Base-by-base conservation (phyloP, 371 early-diverging fungal genomes). In the Saksenaea vasiformis region DNA sequence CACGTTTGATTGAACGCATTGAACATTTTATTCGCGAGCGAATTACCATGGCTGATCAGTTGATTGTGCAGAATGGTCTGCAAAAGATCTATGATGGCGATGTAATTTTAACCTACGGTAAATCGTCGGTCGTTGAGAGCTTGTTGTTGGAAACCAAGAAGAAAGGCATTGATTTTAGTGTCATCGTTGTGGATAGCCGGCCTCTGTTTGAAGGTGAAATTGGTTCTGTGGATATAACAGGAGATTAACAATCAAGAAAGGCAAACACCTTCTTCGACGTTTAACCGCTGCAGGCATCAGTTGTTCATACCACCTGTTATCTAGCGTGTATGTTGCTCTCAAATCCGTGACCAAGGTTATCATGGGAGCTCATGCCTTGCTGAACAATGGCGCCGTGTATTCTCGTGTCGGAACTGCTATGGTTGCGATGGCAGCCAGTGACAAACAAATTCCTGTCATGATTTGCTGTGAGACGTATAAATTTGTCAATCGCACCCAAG, bases 401-500 rank as follows among this genome's bases (percentile, higher is more conserved):
- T 91, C 96, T 10, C 89, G 98, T 37, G 90, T 90, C 5, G 99
- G 99, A 17, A 97, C 96, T 3, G 90, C 98, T 5, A 84, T 93
- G 71, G 94, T 98, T 5, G 94, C 95, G 4, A 90, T 96, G 90
- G 86, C 92, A 34, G 98, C 97, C 0, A 86, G 90, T 64, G 90
- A 92, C 51, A 87, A 85, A 62, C 90, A 93, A 68, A 87, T 98
- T 24, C 98, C 98, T 2, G 96, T 98, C 17, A 94, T 99, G 82
- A 95, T 95, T 10, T 87, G 91, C 64, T 96, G 98, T 75, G 98
- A 97, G 76, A 93, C 93, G 1, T 97, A 96, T 83, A 99, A 99
- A 82, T 98, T 98, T 69, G 89, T 91, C 58, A 95, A 97, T 53
- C 85, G 89, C 13, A 92, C 94, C 19, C 93, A 96, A 70, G 83